phyloP scores from a whole-genome alignment of 192 early-diverging fungal genomes.

The Mortierella alpina region DNA sequence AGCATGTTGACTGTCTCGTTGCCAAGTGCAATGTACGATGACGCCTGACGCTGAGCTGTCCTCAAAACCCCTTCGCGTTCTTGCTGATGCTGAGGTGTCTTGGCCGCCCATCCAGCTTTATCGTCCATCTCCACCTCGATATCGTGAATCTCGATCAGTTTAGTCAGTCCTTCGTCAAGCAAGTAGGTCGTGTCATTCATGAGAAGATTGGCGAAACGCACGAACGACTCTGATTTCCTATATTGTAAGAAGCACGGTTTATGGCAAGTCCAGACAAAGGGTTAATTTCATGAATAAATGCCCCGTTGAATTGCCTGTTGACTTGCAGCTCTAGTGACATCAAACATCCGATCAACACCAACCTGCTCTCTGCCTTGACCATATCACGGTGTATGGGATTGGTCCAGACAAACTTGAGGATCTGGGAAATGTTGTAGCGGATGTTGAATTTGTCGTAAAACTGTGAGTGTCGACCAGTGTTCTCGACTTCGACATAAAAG shows the following conservation, averaged over 20 bases:
- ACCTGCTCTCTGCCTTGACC: conserved; percentile 71
- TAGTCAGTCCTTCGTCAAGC: conserved; percentile 91
- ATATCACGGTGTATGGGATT: conserved; percentile 77
- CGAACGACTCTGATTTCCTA: conserved; percentile 76
- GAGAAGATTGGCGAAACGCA: conserved; percentile 87
- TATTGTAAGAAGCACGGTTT: background rate
- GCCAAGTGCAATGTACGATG: conserved; percentile 86
- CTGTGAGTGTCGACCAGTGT: conserved; percentile 90
- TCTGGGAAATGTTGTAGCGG: conserved; percentile 94
- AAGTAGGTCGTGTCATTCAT: conserved; percentile 98
- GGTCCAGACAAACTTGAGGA: conserved; percentile 85
- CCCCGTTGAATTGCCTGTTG: background rate
- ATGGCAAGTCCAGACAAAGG: background rate
- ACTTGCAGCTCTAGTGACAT: background rate
- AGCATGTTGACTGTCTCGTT: conserved; percentile 97
- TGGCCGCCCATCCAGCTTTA: conserved; percentile 56
- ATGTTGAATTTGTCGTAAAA: conserved; percentile 99
- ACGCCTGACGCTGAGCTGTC: conserved; percentile 85
- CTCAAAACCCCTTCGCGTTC: conserved; percentile 70
- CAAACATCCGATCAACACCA: conserved; percentile 14
- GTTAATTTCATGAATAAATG: background rate
- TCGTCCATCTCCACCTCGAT: conserved; percentile 85
- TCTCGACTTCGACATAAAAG: conserved; percentile 97
- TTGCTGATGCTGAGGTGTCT: conserved; percentile 65
- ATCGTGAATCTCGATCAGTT: conserved; percentile 84